phyloP scores from a whole-genome alignment of 352 stramenopile species.

The Globisporangium megalacanthum region DNA sequence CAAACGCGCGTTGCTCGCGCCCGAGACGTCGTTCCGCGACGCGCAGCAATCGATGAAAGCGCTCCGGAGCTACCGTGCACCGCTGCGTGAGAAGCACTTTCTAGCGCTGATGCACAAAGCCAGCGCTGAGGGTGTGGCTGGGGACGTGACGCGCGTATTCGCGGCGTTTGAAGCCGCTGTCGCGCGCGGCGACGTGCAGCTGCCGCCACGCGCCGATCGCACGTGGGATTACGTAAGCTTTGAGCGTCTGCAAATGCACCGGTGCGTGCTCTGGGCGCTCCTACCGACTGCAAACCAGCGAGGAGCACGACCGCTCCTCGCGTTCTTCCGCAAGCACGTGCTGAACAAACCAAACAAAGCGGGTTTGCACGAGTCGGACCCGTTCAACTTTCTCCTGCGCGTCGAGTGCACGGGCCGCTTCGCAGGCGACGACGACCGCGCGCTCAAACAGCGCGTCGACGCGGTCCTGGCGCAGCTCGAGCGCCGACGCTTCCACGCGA shows the following conservation, averaged over 20 bases:
- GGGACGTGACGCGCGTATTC: conserved; percentile 31
- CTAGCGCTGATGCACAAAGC: conserved; percentile 65
- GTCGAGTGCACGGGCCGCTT: conserved; percentile 52
- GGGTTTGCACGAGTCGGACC: conserved; percentile 47
- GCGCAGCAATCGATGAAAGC: neutral
- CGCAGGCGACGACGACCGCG: conserved; percentile 24
- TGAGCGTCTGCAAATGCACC: conserved; percentile 50
- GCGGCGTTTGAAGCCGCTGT: conserved; percentile 34
- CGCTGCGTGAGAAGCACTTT: conserved; percentile 35
- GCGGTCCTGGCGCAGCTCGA: conserved; percentile 41
- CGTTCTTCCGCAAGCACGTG: conserved; percentile 45
- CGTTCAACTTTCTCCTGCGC: conserved; percentile 61
- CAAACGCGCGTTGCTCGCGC: neutral
- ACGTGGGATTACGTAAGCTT: conserved; percentile 38
- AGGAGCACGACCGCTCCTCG: conserved; percentile 20
- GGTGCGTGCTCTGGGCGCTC: conserved; percentile 52
- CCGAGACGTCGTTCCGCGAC: neutral
- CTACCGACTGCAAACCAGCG: conserved; percentile 27
- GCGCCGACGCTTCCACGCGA: conserved; percentile 28
- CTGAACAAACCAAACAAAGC: conserved; percentile 31
- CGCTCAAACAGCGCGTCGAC: conserved; percentile 31
- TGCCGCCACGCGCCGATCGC: conserved; percentile 14
- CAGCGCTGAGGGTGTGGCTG: conserved; percentile 25
- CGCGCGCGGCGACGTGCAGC: conserved; percentile 16
- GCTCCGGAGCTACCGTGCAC: neutral